Percentiles rank a stretch among this genome's conserved stretches.
Conservation (phyloP, 192 early-diverging fungal genomes). For the Anaeromyces robustus region DNA sequence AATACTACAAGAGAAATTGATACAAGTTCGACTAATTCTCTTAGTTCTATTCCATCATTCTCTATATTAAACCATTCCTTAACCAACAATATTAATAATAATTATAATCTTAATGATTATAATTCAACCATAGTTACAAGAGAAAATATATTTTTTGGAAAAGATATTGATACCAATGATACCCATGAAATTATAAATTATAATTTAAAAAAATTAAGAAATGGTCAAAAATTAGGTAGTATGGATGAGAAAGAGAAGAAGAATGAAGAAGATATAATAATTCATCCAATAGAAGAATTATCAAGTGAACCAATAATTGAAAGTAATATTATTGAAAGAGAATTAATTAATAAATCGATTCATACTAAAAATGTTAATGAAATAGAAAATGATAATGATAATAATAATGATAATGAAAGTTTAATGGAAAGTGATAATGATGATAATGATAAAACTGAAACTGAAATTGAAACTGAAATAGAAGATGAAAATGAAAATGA, state of each 20-base stretch:
- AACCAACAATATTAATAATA: not conserved
- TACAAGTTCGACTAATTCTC: no score
- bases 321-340: no score
- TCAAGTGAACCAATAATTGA: no score
- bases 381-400: not conserved
- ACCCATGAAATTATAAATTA: not conserved
- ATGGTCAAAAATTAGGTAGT: not conserved
- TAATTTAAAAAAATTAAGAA: not conserved
- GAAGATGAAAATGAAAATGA: not conserved
- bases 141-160: not conserved
- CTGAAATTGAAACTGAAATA: not conserved
- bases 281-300: no score
- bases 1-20: no score
- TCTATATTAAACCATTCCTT: not conserved
- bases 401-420: no score
- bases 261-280: no score
- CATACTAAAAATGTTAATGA: no score
- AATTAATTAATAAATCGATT: no score
- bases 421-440: no score
- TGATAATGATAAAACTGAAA: no score
- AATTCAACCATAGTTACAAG: not conserved
- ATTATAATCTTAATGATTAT: not conserved
- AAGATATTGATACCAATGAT: not conserved
- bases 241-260: no score
- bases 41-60: not conserved